Evolutionary conservation across 2,329 filamentous ascomycete species (phyloP), one percentile per base, ranked within the genome.

Genomic region (Hypocrella siamensis): DNA sequence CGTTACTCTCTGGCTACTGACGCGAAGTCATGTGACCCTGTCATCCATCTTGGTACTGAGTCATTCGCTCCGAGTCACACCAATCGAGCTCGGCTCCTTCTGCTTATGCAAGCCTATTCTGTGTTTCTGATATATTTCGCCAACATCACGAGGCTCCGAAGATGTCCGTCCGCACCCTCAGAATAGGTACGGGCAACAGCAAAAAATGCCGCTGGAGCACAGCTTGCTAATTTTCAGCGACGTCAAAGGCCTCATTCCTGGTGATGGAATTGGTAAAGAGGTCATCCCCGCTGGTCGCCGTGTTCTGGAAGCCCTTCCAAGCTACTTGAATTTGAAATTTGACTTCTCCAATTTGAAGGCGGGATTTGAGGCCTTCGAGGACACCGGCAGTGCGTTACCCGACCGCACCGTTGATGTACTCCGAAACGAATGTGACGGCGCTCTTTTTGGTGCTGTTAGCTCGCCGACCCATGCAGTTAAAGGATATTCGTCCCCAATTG

Each of bases 201-300:
- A 19, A 9, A 9, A 19, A 15, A 11, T 6, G 11, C 7, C 6
- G 19, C 27, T 33, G 19, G 27, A 14, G 14, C 5, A 15, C 15
- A 8, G 28, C 3, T 28, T n/a, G n/a, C 12, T 19, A 6, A n/a
- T 43, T 26, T 26, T 7, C 25, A 7, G n/a, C n/a, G 9, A n/a
- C n/a, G 25, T 14, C 15, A 10, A 11, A 93, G 86, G 86, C 56
- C 81, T 96, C 48, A 96, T 98, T 54, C 82, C 90, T 47, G 90
- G 90, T 52, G 90, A 98, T 62, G 90, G 90, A 59, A 98, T 98
- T 61, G 90, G 90, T 60, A 83, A 83, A 54, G 90, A 98, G 63
- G 90, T 98, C 56, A 96, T 98, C 58, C 90, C 90, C 42, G 81
- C 90, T 33, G 90, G 88, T 31, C 82, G 84, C 47, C 79, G 81